Evolutionary conservation across 495 filamentous ascomycete genomes (phyloP), one percentile per base, ranked within the genome.

Genomic region (Tuber microsphaerosporum): DNA sequence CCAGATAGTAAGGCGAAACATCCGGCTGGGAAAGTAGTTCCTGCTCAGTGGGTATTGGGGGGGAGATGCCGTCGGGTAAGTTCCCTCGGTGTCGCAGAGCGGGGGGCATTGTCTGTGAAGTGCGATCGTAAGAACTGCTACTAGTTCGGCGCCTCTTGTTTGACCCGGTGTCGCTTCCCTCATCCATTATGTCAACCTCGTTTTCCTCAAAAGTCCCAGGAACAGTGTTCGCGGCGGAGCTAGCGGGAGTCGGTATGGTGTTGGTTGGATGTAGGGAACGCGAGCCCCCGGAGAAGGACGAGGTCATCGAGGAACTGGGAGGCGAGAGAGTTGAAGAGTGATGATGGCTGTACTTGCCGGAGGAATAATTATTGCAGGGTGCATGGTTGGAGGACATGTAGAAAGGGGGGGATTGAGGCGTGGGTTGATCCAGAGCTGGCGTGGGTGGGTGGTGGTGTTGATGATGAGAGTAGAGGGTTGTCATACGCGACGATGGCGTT

Each of bases 171-270:
- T 78, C 74, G 69, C 73, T 77, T 31, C 81, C 74, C 70, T 81
- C 84, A 20, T 77, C 75, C 79, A 84, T 85, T 48, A 81, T 82
- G 79, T 86, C 86, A 37, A 79, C 83, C 65, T 87, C 84, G 22
- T 78, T 79, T 69, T 85, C 84, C 43, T 82, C 78, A 61, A 80
- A 82, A 37, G 81, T 75, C 69, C 78, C 81, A 41, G 78, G 77
- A 34, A 75, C 76, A 19, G 79, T 78, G 48, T 83, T 83, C 37
- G 84, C 76, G 48, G 83, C 80, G 69, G 83, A 84, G 73, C 84
- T 87, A 14, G 83, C 81, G 31, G 86, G 86, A 2, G 86, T 87
- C 41, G 85, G 84, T 31, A 86, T 84, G 31, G 84, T 80, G 44
- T 83, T 83, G 69, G 75, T 76, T 31, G 76, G 74, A 37, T 73